Percentiles rank a stretch among this genome's conserved stretches.
These are phyloP conservation scores for Coemansia sp. DNA, from an alignment of 192 early-diverging fungal genomes.

Conservation along the genomic window DNA sequence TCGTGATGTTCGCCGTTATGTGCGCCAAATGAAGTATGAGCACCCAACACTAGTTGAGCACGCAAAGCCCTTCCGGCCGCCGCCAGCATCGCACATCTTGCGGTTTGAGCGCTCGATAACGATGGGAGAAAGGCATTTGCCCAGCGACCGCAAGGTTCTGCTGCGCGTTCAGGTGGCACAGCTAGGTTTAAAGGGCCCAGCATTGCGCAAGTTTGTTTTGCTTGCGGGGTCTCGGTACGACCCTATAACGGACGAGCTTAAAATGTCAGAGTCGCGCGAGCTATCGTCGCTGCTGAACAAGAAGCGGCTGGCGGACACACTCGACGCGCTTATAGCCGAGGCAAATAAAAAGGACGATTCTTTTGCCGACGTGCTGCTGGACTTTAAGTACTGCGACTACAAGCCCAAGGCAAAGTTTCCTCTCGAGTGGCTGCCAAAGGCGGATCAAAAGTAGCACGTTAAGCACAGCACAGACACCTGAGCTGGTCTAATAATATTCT, in stretches of 20 bases:
- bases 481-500: not conserved
- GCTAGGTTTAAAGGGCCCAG: conserved; percentile 33
- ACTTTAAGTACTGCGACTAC: conserved; percentile 32
- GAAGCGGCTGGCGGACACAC: conserved; percentile 42
- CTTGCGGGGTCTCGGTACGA: conserved; percentile 44
- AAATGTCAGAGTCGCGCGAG: conserved; percentile 47
- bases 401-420: conserved; percentile 31
- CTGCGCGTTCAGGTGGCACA: conserved; percentile 33
- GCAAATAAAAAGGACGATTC: conserved; percentile 46
- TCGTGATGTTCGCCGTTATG: conserved; percentile 48
- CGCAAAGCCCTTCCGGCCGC: conserved; percentile 38
- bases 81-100: conserved; percentile 21
- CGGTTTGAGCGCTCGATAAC: conserved; percentile 43
- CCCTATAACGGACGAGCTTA: conserved; percentile 45
- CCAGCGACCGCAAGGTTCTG: conserved; percentile 44
- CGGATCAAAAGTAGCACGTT: not conserved
- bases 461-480: not conserved
- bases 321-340: conserved; percentile 31
- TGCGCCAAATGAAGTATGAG: conserved; percentile 47
- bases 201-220: conserved; percentile 51
- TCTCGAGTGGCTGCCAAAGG: conserved; percentile 35
- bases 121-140: conserved; percentile 37
- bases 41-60: conserved; percentile 36
- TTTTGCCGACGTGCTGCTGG: conserved; percentile 45
- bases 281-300: conserved; percentile 45